Evolutionary conservation across 1,284 basidiomycete genomes (phyloP).

Genomic region (Leccinum angustisporum): DNA sequence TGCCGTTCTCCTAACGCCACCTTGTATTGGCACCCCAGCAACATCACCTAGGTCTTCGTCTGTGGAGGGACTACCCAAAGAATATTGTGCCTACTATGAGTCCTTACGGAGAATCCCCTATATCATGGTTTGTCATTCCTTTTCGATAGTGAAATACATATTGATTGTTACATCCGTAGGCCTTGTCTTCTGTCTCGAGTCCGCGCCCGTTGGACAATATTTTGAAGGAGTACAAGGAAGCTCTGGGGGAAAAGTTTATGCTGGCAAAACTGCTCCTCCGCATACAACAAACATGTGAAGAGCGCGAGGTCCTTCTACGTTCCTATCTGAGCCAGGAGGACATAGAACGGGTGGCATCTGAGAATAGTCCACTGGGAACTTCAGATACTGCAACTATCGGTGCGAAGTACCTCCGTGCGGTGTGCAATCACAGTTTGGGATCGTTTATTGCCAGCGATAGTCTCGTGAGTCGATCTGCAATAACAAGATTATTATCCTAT

Average conservation of each 20-base stretch:
- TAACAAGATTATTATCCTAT: background rate
- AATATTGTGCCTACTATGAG: background rate
- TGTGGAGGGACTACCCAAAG: background rate
- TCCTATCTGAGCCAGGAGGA: background rate
- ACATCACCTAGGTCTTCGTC: background rate
- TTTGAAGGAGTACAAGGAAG: background rate
- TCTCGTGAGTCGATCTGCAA: background rate
- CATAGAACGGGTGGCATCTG: background rate
- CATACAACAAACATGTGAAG: background rate
- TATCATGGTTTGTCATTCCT: background rate
- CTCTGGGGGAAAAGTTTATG: background rate
- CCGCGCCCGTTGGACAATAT: background rate
- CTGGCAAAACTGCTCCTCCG: background rate
- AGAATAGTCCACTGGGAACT: background rate
- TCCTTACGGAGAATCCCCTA: background rate
- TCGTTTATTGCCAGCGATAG: background rate
- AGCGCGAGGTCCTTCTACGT: background rate
- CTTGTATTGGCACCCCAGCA: background rate
- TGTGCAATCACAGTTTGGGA: background rate
- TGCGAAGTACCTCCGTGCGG: background rate
- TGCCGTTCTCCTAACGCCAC: background rate
- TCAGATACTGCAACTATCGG: background rate
- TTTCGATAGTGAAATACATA: background rate
- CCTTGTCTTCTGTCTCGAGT: background rate
- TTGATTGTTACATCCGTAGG: background rate